These are phyloP conservation scores for Plectosphaerella cucumerina DNA, from an alignment of 2,329 filamentous ascomycete genomes.

Conservation along the genomic window DNA sequence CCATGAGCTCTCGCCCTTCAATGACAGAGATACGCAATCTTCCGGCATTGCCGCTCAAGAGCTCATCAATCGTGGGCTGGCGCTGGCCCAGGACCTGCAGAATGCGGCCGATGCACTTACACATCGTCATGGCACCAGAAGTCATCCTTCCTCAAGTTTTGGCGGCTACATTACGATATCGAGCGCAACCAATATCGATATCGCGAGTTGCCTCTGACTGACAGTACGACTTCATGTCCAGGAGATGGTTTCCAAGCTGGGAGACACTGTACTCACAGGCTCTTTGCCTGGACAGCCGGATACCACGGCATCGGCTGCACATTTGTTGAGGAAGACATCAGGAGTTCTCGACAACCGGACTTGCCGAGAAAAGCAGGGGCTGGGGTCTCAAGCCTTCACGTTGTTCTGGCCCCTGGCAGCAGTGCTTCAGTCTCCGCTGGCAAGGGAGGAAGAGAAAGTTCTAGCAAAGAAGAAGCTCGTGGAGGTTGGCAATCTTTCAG, in stretches of 20 bases:
- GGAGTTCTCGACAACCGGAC: too few species aligned
- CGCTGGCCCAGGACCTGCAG: background rate
- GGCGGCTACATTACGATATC: conserved; percentile 2
- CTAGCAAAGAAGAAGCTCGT: background rate
- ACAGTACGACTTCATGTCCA: background rate
- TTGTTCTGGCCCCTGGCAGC: background rate
- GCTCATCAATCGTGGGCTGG: background rate
- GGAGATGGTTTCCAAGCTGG: background rate
- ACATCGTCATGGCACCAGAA: too few species aligned
- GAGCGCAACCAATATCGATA: conserved; percentile 14
- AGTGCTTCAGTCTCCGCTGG: background rate
- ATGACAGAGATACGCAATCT: too few species aligned
- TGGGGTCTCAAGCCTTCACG: background rate
- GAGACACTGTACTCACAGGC: too few species aligned
- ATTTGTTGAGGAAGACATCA: too few species aligned
- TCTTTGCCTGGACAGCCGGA: too few species aligned
- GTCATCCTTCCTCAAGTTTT: background rate
- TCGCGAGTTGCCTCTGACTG: background rate
- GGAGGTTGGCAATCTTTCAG: background rate
- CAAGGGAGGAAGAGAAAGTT: background rate
- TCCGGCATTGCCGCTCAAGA: too few species aligned
- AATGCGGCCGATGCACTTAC: background rate
- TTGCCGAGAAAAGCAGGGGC: background rate
- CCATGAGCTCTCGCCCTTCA: too few species aligned
- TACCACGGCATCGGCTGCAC: too few species aligned